phyloP scores from a whole-genome alignment of 2,329 filamentous ascomycete genomes.

The Fonsecaea multimorphosa region DNA sequence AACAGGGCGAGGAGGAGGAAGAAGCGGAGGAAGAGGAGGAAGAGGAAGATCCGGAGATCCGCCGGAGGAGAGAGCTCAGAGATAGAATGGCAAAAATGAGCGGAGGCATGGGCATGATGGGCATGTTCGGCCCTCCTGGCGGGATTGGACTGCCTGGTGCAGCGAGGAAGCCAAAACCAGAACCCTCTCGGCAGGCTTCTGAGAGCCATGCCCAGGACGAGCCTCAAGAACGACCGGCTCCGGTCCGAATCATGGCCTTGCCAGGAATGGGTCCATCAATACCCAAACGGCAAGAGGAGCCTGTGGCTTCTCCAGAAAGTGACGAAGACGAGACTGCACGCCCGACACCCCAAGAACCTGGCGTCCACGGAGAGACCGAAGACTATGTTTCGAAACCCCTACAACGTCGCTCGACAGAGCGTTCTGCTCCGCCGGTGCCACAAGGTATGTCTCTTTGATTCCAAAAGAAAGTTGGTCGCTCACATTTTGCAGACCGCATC shows the following conservation, averaged over 20 bases:
- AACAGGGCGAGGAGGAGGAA: constrained; percentile 57
- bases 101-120: constrained; percentile 94
- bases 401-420: constrained; percentile 47
- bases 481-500: constrained; percentile 49
- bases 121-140: constrained; percentile 80
- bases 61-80: constrained; percentile 83
- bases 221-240: constrained; percentile 46
- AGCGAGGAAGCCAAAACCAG: constrained; percentile 57
- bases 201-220: constrained; percentile 46
- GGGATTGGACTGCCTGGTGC: constrained; percentile 63
- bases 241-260: constrained; percentile 64
- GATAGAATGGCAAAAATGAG: constrained; percentile 99
- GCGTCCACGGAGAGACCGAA: constrained; percentile 31
- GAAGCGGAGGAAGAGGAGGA: constrained; percentile 72
- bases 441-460: constrained; percentile 55
- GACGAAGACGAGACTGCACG: constrained; percentile 41
- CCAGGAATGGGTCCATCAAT: constrained; percentile 70
- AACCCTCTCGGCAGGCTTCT: constrained; percentile 44
- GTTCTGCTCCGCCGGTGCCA: constrained; percentile 53
- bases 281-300: constrained; percentile 58
- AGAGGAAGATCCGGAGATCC: constrained; percentile 85
- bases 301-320: constrained; percentile 46
- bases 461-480: constrained; percentile 7
- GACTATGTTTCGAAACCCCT: constrained; percentile 36
- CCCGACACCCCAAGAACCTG: constrained; percentile 35